phyloP scores from a whole-genome alignment of 2,329 filamentous ascomycete species.

The Monilinia polystroma region DNA sequence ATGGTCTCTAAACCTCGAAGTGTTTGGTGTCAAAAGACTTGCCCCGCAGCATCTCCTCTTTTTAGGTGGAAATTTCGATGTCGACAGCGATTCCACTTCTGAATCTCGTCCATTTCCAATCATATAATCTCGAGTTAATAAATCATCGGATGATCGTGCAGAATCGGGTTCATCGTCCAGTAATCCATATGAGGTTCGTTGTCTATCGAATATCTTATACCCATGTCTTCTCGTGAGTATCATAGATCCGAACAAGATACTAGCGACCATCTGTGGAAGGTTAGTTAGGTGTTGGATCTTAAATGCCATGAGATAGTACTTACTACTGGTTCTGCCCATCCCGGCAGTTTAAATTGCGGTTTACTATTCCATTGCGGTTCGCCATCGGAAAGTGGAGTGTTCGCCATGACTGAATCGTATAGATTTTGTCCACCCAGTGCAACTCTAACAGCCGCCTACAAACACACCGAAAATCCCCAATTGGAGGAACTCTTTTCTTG shows the following conservation, averaged over 20 bases:
- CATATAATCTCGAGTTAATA: conserved; percentile 36
- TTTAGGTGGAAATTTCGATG: conserved; percentile 46
- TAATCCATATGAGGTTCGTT: conserved; percentile 27
- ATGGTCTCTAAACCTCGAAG: conserved; percentile 59
- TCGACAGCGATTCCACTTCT: conserved; percentile 32
- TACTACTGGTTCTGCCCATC: conserved; percentile 41
- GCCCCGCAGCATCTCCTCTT: conserved; percentile 51
- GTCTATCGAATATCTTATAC: conserved; percentile 33
- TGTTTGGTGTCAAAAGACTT: conserved; percentile 55
- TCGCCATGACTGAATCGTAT: conserved; percentile 11
- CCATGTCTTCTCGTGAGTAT: conserved; percentile 35
- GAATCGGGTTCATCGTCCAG: conserved; percentile 35
- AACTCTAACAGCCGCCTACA: background rate
- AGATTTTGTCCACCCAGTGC: conserved; percentile 1
- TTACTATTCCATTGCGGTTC: conserved; percentile 40
- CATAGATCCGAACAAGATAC: conserved; percentile 40
- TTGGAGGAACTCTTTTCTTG: background rate
- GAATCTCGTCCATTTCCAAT: conserved; percentile 28
- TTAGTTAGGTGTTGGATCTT: background rate
- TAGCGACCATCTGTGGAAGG: conserved; percentile 38
- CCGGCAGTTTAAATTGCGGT: conserved; percentile 39
- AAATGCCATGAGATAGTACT: conserved; percentile 10
- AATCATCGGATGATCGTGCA: conserved; percentile 38
- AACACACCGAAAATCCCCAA: background rate
- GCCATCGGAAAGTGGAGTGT: conserved; percentile 7